Evolutionary conservation across 2,329 filamentous ascomycete species (phyloP), one percentile per base, ranked within the genome.

Genomic region (Knoxdaviesia capensis): DNA sequence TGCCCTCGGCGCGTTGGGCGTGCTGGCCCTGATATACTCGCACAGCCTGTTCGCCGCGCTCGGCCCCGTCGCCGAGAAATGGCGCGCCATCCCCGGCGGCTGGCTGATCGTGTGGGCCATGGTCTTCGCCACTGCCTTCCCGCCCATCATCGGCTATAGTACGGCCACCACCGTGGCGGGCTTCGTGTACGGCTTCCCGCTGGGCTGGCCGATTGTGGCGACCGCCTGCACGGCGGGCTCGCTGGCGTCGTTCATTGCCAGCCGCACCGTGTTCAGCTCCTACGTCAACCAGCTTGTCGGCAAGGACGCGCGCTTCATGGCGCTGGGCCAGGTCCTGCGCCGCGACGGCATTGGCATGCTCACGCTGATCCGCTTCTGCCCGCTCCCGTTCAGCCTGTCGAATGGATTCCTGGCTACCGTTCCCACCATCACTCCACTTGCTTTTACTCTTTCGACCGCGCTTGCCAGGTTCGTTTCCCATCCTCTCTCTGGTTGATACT

Each of bases 321-420:
- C 90, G 5, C 69, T 98, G 30, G 74, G 82, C 28, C 71, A 94
- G 52, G 90, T 90, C 6, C 66, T 98, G 47, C 85, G 93, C 48
- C 78, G 83, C 53, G 90, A 98, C 53, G 90, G 90, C 1, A 59
- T 98, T 41, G 81, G 85, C 52, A 76, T 96, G 42, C 68, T 98
- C 38, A 78, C 84, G 47, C 92, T 90, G 71, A 90, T 98, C 51
- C 74, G 90, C 31, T 71, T 96, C 48, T 96, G 88, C 53, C 90
- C 90, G 2, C 57, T 98, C 46, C 90, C 90, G 9, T 98, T 93
- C 57, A 90, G 82, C 41, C 65, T 96, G 50, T 87, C 82, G 54
- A 98, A 98, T 55, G 90, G 86, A 41, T 93, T 93, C 46, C 74
- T 98, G 43, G 85, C 85, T 31, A 96, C 90, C 1, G 87, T 98